Conservation (phyloP, 768 basidiomycete species). For the Mycena olivaceomarginata region DNA sequence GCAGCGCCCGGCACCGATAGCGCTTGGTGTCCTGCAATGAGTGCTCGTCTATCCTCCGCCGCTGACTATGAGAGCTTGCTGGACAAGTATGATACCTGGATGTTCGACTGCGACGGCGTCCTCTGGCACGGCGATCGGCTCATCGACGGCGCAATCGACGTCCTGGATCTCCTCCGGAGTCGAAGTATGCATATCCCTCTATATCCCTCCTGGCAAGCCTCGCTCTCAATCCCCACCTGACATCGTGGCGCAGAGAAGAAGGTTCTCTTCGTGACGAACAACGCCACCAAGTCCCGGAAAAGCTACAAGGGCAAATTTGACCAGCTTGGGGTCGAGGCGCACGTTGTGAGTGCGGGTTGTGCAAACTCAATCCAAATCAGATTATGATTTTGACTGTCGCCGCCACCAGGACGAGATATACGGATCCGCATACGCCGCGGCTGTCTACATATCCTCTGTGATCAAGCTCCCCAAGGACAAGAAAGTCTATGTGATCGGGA, state of each 20-base stretch:
- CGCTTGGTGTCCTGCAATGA: neutral
- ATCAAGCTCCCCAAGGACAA: slow-evolving; percentile 93
- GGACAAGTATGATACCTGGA: slow-evolving; percentile 91
- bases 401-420: slow-evolving; percentile 95
- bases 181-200: slow-evolving; percentile 66
- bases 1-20: slow-evolving; percentile 4
- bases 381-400: neutral
- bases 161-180: slow-evolving; percentile 82
- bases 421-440: slow-evolving; percentile 90
- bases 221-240: slow-evolving; percentile 14
- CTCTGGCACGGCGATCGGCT: slow-evolving; percentile 91
- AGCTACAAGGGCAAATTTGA: slow-evolving; percentile 96
- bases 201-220: neutral
- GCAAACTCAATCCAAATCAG: neutral
- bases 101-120: slow-evolving; percentile 98
- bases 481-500: slow-evolving; percentile 97
- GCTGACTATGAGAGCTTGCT: slow-evolving; percentile 70
- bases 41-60: slow-evolving; percentile 30
- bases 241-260: slow-evolving; percentile 76
- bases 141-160: slow-evolving; percentile 87
- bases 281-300: slow-evolving; percentile 93
- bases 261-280: slow-evolving; percentile 97
- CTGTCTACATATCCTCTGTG: slow-evolving; percentile 89
- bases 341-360: slow-evolving; percentile 72
- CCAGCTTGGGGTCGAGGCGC: slow-evolving; percentile 88